phyloP scores from a whole-genome alignment of 306 rosid genomes.

The Hippophae tibetana region DNA sequence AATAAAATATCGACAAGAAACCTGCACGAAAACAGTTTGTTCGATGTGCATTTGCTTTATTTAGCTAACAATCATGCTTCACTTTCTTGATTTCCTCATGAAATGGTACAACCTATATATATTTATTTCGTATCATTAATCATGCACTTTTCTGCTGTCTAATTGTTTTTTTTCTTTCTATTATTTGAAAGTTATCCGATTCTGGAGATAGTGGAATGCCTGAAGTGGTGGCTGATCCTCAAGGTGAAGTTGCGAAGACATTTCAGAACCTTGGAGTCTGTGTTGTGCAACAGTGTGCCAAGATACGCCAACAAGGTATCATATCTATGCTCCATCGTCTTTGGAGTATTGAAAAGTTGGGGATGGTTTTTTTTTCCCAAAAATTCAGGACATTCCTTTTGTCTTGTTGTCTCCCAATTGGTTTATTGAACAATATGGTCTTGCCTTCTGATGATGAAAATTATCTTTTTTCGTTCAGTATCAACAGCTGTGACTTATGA shows the following conservation, averaged over 20 bases:
- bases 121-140: too few species aligned
- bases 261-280: conserved; percentile 86
- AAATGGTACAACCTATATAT: too few species aligned
- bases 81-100: too few species aligned
- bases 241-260: conserved; percentile 71
- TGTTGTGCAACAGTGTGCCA: conserved; percentile 95
- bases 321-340: background rate
- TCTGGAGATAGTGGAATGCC: conserved; percentile 98
- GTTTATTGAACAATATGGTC: background rate
- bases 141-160: too few species aligned
- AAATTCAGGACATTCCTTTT: too few species aligned
- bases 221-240: conserved; percentile 91
- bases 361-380: too few species aligned
- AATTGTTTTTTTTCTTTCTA: background rate
- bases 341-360: background rate
- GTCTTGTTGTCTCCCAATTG: too few species aligned
- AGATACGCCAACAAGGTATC: conserved; percentile 96
- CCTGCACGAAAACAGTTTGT: too few species aligned
- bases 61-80: too few species aligned
- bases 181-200: conserved; percentile 62
- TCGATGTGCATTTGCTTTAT: too few species aligned
- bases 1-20: background rate
- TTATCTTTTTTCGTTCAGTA: conserved; percentile 33
- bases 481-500: conserved; percentile 94
- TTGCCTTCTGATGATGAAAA: conserved; percentile 11